Evolutionary conservation across 768 basidiomycete species (phyloP).

Genomic region (Botryobasidium botryosum): DNA sequence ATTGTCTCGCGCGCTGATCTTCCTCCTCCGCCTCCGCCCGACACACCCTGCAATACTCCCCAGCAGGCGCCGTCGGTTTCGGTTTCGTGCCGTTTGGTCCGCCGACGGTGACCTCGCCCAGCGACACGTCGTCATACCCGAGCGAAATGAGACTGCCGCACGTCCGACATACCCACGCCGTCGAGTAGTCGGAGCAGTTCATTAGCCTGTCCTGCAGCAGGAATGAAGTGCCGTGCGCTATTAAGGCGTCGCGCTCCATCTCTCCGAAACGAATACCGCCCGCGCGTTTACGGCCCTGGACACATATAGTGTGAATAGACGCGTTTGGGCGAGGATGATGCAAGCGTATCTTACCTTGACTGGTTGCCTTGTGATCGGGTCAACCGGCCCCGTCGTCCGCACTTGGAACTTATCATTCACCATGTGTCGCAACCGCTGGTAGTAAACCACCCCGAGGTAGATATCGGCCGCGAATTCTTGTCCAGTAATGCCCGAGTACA

Average conservation of each 20-base stretch:
- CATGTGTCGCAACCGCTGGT: constrained; percentile 98
- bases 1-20: constrained; percentile 41
- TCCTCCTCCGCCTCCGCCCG: constrained; percentile 50
- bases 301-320: not conserved
- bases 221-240: constrained; percentile 98
- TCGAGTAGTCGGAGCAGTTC: constrained; percentile 99
- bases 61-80: constrained; percentile 47
- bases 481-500: constrained; percentile 99
- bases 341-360: constrained; percentile 55
- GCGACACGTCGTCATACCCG: constrained; percentile 78
- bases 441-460: constrained; percentile 96
- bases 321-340: not conserved
- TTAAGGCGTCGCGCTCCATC: constrained; percentile 98
- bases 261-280: constrained; percentile 99
- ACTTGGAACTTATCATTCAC: constrained; percentile 99
- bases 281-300: constrained; percentile 87
- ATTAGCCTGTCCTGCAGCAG: constrained; percentile 94
- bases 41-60: constrained; percentile 95
- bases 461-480: constrained; percentile 98
- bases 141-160: constrained; percentile 93
- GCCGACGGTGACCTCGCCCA: constrained; percentile 45
- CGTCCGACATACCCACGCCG: constrained; percentile 94
- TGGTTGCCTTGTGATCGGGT: constrained; percentile 88
- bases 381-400: constrained; percentile 92
- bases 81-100: constrained; percentile 34